Evolutionary conservation across 1,139 yeast species (phyloP).

Genomic region (Zygosaccharomyces sapae): DNA sequence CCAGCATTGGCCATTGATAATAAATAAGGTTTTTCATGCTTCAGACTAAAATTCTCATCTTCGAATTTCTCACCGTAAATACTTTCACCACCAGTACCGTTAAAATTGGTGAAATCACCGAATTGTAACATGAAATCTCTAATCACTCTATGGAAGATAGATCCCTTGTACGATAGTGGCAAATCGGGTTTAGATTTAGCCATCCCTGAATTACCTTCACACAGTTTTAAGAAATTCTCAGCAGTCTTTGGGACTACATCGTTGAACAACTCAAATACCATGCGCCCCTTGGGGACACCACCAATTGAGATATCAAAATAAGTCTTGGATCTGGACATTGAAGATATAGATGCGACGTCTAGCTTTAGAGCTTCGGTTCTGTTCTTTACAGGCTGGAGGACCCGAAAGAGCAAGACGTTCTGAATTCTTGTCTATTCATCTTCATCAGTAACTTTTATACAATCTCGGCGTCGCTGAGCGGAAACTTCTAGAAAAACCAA

Average conservation of each 20-base stretch:
- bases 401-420: too few relatives aligned
- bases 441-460: constrained; percentile 1
- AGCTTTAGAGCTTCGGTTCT: neutral
- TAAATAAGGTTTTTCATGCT: constrained; percentile 80
- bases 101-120: constrained; percentile 88
- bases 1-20: constrained; percentile 97
- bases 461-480: constrained; percentile 4
- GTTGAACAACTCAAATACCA: constrained; percentile 68
- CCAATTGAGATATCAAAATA: constrained; percentile 73
- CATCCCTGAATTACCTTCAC: constrained; percentile 83
- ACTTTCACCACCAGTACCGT: constrained; percentile 93
- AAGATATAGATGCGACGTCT: neutral
- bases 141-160: constrained; percentile 87
- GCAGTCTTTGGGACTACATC: constrained; percentile 90
- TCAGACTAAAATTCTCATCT: constrained; percentile 77
- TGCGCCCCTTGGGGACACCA: constrained; percentile 61
- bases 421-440: neutral
- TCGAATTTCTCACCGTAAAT: constrained; percentile 94
- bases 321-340: constrained; percentile 50
- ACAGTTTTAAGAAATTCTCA: constrained; percentile 84
- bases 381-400: neutral
- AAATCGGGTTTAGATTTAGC: constrained; percentile 52
- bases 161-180: constrained; percentile 70
- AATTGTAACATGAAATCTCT: constrained; percentile 92
- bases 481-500: constrained; percentile 7